Percentiles rank a stretch among this genome's conserved stretches.
These are phyloP conservation scores for Eimeria necatrix DNA, from an alignment of 169 alveolate species.

Conservation along the genomic window DNA sequence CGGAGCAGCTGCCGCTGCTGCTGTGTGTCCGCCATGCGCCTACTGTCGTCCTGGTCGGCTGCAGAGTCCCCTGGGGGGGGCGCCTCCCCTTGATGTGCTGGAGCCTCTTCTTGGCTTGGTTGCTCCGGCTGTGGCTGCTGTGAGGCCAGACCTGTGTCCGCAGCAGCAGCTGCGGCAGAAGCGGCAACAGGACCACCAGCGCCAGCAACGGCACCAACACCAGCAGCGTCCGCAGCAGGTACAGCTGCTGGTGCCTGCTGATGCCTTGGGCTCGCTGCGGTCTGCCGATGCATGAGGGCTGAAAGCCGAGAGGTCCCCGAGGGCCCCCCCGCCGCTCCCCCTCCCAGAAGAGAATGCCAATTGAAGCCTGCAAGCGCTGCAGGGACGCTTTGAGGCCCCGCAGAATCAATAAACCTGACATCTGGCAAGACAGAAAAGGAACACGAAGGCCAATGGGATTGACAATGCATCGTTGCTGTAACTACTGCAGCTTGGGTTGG, in stretches of 20 bases:
- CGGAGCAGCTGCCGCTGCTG: neutral
- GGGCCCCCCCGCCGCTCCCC: constrained; percentile 50
- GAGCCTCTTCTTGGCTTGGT: neutral
- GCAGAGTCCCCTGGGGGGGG: neutral
- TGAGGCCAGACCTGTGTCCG: neutral
- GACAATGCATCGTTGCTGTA: neutral
- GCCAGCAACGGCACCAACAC: neutral
- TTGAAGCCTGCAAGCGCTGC: constrained; percentile 13
- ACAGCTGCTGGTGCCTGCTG: neutral
- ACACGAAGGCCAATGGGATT: neutral
- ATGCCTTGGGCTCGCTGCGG: constrained; percentile 26
- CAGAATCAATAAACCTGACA: constrained; percentile 19
- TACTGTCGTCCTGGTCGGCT: neutral
- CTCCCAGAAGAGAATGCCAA: constrained; percentile 35
- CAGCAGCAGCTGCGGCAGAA: constrained; percentile 21
- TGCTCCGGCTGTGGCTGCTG: neutral
- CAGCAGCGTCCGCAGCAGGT: constrained; percentile 7
- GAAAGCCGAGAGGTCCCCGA: neutral
- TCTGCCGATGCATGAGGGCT: constrained; percentile 22
- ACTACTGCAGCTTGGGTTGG: neutral
- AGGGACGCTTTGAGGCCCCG: neutral
- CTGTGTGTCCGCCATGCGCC: neutral
- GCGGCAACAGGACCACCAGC: constrained; percentile 9
- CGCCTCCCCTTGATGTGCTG: neutral
- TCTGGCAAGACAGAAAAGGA: neutral